phyloP scores from a whole-genome alignment of 2,329 filamentous ascomycete species.

The Fusarium nodosum region DNA sequence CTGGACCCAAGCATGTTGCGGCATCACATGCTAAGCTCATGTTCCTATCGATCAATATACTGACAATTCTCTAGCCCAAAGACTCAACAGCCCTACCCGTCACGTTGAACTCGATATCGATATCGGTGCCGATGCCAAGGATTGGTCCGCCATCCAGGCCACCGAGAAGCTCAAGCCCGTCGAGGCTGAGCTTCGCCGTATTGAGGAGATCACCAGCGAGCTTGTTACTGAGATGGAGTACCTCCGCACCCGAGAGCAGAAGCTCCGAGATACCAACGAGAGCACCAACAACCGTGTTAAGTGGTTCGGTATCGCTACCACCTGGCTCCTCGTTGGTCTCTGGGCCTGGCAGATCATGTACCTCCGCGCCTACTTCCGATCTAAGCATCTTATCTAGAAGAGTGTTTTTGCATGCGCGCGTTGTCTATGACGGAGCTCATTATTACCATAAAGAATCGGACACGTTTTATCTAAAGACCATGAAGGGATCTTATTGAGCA shows the following conservation, averaged over 20 bases:
- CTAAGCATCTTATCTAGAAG: conserved; percentile 58
- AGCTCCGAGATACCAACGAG: conserved; percentile 97
- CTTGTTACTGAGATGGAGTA: conserved; percentile 97
- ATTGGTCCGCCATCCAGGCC: conserved; percentile 97
- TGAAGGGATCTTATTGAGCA: conserved; percentile 10
- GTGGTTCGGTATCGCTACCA: conserved; percentile 96
- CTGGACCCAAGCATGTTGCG: conserved; percentile 3
- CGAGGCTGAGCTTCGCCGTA: conserved; percentile 91
- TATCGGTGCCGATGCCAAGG: conserved; percentile 96
- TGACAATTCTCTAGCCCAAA: conserved; percentile 43
- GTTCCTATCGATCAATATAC: not conserved
- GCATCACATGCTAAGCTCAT: conserved; percentile 24
- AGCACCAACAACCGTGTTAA: conserved; percentile 99
- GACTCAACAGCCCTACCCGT: conserved; percentile 65
- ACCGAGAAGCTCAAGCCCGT: conserved; percentile 98
- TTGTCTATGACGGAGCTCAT: conserved; percentile 22
- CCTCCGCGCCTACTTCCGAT: conserved; percentile 94
- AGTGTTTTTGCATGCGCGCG: conserved; percentile 36
- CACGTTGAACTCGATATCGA: conserved; percentile 93
- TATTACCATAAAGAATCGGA: conserved; percentile 21
- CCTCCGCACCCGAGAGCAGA: conserved; percentile 89
- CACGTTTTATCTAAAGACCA: conserved; percentile 18
- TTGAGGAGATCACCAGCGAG: conserved; percentile 91
- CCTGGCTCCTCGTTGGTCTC: conserved; percentile 87
- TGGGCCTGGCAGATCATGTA: conserved; percentile 99